phyloP scores from a whole-genome alignment of 306 rosid species.

The Quercus suber region DNA sequence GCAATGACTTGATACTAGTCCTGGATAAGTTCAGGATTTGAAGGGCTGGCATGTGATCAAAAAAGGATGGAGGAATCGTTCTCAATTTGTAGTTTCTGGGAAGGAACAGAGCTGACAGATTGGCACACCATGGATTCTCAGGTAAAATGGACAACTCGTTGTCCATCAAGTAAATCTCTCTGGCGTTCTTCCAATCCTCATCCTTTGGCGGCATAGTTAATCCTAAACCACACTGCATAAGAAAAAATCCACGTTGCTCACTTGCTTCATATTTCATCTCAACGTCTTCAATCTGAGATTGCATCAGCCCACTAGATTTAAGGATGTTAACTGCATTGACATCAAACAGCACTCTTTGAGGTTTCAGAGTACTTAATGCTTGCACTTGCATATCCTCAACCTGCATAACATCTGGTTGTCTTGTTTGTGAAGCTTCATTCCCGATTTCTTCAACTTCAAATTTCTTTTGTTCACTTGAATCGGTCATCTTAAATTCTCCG shows the following conservation, averaged over 20 bases:
- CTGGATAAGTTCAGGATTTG: not conserved
- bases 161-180: not conserved
- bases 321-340: too few relatives aligned
- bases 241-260: not conserved
- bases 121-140: not conserved
- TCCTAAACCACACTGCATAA: not conserved
- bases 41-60: not conserved
- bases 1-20: not conserved
- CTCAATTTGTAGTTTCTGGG: not conserved
- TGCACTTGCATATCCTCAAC: too few relatives aligned
- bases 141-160: not conserved
- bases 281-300: too few relatives aligned
- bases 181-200: not conserved
- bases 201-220: not conserved
- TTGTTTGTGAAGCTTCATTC: not conserved
- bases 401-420: not conserved
- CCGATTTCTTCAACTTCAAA: not conserved
- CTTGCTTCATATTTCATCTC: too few relatives aligned
- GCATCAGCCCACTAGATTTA: too few relatives aligned
- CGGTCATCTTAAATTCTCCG: not conserved
- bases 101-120: not conserved
- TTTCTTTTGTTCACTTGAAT: not conserved
- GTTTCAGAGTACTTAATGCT: too few relatives aligned
- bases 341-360: too few relatives aligned
- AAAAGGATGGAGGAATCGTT: not conserved